A percentile compares a stretch with the other conserved stretches of the same genome.
These are phyloP conservation scores for Sporobolomyces phaffii DNA, from an alignment of 768 basidiomycete species.

Conservation along the genomic window DNA sequence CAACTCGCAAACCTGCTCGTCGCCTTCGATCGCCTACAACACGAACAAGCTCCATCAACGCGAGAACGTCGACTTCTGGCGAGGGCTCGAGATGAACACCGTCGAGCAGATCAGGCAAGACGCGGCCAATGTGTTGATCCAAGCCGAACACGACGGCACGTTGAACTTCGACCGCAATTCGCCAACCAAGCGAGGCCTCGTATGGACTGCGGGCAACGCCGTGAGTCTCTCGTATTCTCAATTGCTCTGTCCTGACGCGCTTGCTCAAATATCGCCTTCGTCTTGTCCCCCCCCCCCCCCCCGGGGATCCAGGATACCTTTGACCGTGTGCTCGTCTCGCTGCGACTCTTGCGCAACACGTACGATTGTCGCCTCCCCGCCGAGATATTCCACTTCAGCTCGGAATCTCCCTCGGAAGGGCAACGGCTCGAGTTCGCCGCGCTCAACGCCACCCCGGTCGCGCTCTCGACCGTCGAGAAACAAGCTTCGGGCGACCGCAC, in stretches of 20 bases:
- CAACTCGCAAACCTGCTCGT: not conserved
- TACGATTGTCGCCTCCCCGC: slow-evolving; percentile 44
- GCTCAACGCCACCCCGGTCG: slow-evolving; percentile 31
- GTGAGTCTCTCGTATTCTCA: slow-evolving; percentile 39
- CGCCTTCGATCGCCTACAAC: not conserved
- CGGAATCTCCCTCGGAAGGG: slow-evolving; percentile 44
- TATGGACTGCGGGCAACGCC: slow-evolving; percentile 52
- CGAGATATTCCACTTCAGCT: slow-evolving; percentile 49
- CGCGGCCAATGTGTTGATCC: not conserved
- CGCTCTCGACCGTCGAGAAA: slow-evolving; percentile 44
- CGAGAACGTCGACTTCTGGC: not conserved
- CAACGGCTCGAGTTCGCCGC: slow-evolving; percentile 19
- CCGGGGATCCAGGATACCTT: slow-evolving; percentile 47
- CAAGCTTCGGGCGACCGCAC: slow-evolving; percentile 42
- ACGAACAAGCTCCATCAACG: not conserved
- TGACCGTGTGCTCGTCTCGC: slow-evolving; percentile 43
- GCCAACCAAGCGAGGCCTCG: slow-evolving; percentile 46
- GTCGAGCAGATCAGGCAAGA: slow-evolving; percentile 1
- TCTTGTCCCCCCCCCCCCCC: no score
- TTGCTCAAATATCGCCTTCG: no score
- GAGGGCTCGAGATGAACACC: not conserved
- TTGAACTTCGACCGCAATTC: no score
- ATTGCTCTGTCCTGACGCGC: no score
- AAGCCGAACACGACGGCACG: slow-evolving; percentile 9
- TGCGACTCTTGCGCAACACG: slow-evolving; percentile 40